These are phyloP conservation scores for Xylariaceae sp. DNA, from an alignment of 2,329 filamentous ascomycete species.

Conservation along the genomic window DNA sequence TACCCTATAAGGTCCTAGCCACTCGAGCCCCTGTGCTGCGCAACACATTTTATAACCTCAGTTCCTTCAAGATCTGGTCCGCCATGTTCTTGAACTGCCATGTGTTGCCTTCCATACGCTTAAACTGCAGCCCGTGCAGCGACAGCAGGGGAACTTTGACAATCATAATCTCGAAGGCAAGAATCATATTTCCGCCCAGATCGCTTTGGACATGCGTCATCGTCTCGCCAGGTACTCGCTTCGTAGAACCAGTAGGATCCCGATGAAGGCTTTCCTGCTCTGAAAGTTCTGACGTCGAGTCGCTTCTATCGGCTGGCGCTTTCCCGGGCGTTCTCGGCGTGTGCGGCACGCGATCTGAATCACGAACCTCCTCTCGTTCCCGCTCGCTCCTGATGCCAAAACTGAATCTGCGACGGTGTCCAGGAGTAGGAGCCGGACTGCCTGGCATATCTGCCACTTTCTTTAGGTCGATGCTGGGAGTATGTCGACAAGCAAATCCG, in stretches of 20 bases:
- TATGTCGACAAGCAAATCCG: constrained; percentile 84
- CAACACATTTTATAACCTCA: constrained; percentile 59
- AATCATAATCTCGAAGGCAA: constrained; percentile 94
- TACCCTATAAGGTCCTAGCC: too few relatives aligned
- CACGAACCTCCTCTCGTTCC: constrained; percentile 68
- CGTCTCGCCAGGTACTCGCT: constrained; percentile 74
- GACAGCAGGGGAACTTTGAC: constrained; percentile 94
- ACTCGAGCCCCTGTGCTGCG: neutral
- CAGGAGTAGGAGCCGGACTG: constrained; percentile 52
- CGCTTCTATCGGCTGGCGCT: constrained; percentile 62
- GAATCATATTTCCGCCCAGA: constrained; percentile 74
- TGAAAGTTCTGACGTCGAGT: constrained; percentile 82
- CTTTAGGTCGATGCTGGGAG: constrained; percentile 83
- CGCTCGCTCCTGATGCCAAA: constrained; percentile 68
- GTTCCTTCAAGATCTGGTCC: constrained; percentile 83
- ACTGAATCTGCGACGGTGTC: constrained; percentile 75
- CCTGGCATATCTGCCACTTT: constrained; percentile 62
- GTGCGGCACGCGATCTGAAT: constrained; percentile 49
- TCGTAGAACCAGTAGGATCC: constrained; percentile 46
- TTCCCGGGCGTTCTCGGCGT: constrained; percentile 43
- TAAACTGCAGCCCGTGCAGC: constrained; percentile 95
- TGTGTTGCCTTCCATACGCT: constrained; percentile 89
- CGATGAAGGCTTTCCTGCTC: constrained; percentile 63
- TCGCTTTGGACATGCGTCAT: constrained; percentile 90
- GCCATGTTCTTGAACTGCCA: constrained; percentile 99